Evolutionary conservation across 371 early-diverging fungal genomes (phyloP).

Genomic region (Mortierella polycephala): DNA sequence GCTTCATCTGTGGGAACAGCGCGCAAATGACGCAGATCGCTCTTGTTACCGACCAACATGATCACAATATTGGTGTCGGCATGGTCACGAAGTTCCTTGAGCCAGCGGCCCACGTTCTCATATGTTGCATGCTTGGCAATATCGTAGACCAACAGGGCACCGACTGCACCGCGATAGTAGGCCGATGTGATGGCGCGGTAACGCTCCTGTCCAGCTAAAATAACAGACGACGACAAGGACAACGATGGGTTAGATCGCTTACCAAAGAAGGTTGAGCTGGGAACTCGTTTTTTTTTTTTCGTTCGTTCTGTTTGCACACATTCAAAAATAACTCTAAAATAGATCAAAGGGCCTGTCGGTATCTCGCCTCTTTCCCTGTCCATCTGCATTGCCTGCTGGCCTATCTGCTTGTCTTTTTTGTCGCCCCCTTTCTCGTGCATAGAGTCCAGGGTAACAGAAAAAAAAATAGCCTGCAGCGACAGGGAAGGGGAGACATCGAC

Average conservation of each 20-base stretch:
- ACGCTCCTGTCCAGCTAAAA: slow-evolving; percentile 88
- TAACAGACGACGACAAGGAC: slow-evolving; percentile 1
- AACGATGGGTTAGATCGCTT: slow-evolving; percentile 1
- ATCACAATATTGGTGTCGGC: slow-evolving; percentile 98
- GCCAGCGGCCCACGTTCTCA: slow-evolving; percentile 97
- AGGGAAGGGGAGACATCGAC: background rate
- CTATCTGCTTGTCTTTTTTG: no score
- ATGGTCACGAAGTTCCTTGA: slow-evolving; percentile 98
- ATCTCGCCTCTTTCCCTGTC: no score
- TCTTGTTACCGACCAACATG: slow-evolving; percentile 99
- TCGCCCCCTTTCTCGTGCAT: no score
- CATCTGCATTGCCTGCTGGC: no score
- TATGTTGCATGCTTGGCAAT: slow-evolving; percentile 96
- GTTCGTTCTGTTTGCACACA: background rate
- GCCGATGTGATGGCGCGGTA: slow-evolving; percentile 90
- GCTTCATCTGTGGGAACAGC: slow-evolving; percentile 98
- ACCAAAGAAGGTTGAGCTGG: slow-evolving; percentile 23
- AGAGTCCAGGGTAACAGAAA: no score
- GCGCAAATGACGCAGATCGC: slow-evolving; percentile 95
- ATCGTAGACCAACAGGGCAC: slow-evolving; percentile 99
- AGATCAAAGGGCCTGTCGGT: no score
- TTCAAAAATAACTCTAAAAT: slow-evolving; percentile 23
- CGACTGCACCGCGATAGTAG: slow-evolving; percentile 99
- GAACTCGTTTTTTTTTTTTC: slow-evolving; percentile 13
- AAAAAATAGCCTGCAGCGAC: background rate